These are phyloP conservation scores for Martiniozyma abietophila DNA, from an alignment of 805 yeast species.

Conservation along the genomic window DNA sequence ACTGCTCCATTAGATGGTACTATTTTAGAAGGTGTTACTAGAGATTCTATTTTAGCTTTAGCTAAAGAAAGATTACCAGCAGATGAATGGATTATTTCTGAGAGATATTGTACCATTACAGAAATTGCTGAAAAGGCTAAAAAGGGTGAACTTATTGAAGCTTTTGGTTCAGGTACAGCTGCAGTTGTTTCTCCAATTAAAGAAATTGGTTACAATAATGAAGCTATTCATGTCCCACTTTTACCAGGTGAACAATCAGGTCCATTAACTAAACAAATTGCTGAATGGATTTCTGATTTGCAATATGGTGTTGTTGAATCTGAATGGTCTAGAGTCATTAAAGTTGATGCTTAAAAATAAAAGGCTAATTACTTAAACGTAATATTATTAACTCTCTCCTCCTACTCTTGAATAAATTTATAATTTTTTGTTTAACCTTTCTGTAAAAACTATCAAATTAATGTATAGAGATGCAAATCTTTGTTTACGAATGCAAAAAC, in stretches of 20 bases:
- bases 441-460: too few species aligned
- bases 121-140: constrained; percentile 74
- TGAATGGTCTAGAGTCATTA: constrained; percentile 39
- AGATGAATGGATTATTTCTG: constrained; percentile 72
- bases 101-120: constrained; percentile 72
- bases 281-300: constrained; percentile 78
- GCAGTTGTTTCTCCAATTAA: constrained; percentile 93
- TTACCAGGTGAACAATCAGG: constrained; percentile 74
- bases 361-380: too few species aligned
- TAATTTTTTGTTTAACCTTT: too few species aligned
- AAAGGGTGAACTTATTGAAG: constrained; percentile 82
- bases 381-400: too few species aligned
- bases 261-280: constrained; percentile 64
- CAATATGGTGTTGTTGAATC: constrained; percentile 82
- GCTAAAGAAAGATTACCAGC: constrained; percentile 69
- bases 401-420: too few species aligned
- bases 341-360: constrained; percentile 5
- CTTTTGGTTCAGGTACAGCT: constrained; percentile 97
- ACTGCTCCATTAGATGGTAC: constrained; percentile 98
- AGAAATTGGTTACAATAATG: constrained; percentile 72
- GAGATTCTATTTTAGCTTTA: constrained; percentile 75
- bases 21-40: constrained; percentile 91
- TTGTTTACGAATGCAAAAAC: too few species aligned
- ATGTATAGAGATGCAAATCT: too few species aligned
- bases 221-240: constrained; percentile 69